phyloP scores from a whole-genome alignment of 495 filamentous ascomycete genomes.

The Arthonia radiata region DNA sequence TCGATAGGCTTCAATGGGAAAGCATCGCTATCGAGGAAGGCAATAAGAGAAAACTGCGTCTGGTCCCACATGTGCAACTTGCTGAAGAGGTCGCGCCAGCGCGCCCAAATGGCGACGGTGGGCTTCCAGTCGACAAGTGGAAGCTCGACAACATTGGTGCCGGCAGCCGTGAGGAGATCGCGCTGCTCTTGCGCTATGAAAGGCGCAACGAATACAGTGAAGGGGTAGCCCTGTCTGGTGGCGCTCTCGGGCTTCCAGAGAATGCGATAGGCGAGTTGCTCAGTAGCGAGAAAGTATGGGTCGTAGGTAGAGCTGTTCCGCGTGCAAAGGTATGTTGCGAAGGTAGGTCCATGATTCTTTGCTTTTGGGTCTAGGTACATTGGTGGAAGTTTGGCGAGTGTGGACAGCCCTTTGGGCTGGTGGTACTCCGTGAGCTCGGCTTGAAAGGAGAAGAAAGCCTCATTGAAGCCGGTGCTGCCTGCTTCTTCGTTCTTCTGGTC shows the following conservation, averaged over 20 bases:
- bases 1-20: constrained; percentile 3
- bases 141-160: constrained; percentile 2
- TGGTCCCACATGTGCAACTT: constrained; percentile 3
- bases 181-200: constrained; percentile 3
- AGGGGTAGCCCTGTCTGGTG: too few relatives aligned
- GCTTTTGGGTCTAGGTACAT: too few relatives aligned
- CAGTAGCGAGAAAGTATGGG: constrained; percentile 3
- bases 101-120: constrained; percentile 1
- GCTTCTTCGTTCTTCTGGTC: too few relatives aligned
- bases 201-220: constrained; percentile 3
- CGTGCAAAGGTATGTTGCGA: constrained; percentile 3
- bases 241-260: constrained; percentile 2
- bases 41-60: constrained; percentile 2
- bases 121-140: constrained; percentile 2
- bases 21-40: constrained; percentile 2
- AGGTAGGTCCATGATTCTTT: too few relatives aligned
- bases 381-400: too few relatives aligned
- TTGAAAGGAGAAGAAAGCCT: too few relatives aligned
- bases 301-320: constrained; percentile 2
- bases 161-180: constrained; percentile 1
- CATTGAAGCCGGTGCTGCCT: too few relatives aligned
- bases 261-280: constrained; percentile 2
- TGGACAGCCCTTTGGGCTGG: too few relatives aligned
- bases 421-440: too few relatives aligned
- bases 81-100: constrained; percentile 3